Evolutionary conservation across 352 stramenopile species (phyloP), one percentile per base, ranked within the genome.

Genomic region (Globisporangium echinulatum): DNA sequence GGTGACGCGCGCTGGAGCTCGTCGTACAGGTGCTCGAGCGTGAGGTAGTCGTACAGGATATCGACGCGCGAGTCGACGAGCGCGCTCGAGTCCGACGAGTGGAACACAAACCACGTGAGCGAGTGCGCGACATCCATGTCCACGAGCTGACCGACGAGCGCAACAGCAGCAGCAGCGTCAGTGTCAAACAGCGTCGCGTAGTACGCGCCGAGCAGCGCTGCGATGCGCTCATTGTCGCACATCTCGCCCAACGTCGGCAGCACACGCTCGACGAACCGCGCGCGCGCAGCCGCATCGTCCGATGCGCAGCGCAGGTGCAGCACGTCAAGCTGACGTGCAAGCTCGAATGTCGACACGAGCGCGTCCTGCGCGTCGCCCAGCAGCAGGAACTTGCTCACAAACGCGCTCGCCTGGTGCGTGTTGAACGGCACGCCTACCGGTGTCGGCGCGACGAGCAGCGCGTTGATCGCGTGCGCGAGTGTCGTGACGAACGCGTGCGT

Each of bases 21-120:
- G 51, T 83, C 72, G 40, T 78, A 85, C 38, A 88, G 58, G 7
- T 63, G 65, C 13, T 82, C 76, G 7, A 88, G 38, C 0, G 72
- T 73, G 64, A 88, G 56, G 61, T 85, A 85, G 40, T 66, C 33
- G 15, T 70, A 54, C 47, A 70, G 42, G 40, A 70, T 70, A 43
- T 70, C 63, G 7, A 48, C 59, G 66, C 52, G 81, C 63, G 54
- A 74, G 37, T 82, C 74, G 10, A 79, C 57, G 51, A 78, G 14
- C 0, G 66, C 49, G 44, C 67, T 56, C 19, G 61, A 49, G 37
- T 74, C 62, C 3, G 72, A 71, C 5, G 75, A 73, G 51, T 91
- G 80, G 56, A 90, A 85, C 7, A 90, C 72, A 46, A 82, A 77
- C 79, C 76, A 90, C 33, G 84, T 89, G 51, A 94, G 69, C 10